Evolutionary conservation across 225 moss, liverwort and hornwort genomes (phyloP).

Genomic region (Physcomitrellopsis africana): DNA sequence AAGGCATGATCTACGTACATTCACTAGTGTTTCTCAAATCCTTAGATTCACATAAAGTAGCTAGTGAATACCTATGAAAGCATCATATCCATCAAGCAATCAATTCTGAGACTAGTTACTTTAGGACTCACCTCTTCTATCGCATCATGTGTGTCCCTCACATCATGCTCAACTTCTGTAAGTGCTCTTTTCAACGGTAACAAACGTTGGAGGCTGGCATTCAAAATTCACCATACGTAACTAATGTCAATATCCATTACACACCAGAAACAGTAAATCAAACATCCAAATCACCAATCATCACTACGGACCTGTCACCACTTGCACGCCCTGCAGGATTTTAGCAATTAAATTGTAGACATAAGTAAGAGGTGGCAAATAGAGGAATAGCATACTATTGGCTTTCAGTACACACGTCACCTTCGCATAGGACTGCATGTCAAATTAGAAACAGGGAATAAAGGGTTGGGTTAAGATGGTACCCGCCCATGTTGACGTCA

Average conservation of each 20-base stretch:
- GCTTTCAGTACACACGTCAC: conserved; percentile 3
- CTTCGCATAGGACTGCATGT: conserved; percentile 3
- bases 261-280: conserved; percentile 9
- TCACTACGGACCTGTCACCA: not conserved
- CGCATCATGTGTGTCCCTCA: conserved; percentile 84
- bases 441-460: conserved; percentile 20
- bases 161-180: conserved; percentile 93
- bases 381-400: conserved; percentile 6
- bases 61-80: conserved; percentile 4
- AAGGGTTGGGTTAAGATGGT: conserved; percentile 19
- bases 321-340: conserved; percentile 13
- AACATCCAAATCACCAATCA: conserved; percentile 14
- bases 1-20: conserved; percentile 25
- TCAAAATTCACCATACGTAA: conserved; percentile 25
- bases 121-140: conserved; percentile 65
- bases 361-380: conserved; percentile 21
- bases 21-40: conserved; percentile 5
- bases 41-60: conserved; percentile 9
- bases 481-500: conserved; percentile 91
- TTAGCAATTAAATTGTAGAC: conserved; percentile 15
- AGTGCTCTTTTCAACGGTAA: conserved; percentile 81
- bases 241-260: conserved; percentile 29
- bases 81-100: not conserved
- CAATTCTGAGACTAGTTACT: not conserved
- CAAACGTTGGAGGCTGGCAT: conserved; percentile 72